Conservation (phyloP, 345 rosid genomes). For the Syzygium jambos region DNA sequence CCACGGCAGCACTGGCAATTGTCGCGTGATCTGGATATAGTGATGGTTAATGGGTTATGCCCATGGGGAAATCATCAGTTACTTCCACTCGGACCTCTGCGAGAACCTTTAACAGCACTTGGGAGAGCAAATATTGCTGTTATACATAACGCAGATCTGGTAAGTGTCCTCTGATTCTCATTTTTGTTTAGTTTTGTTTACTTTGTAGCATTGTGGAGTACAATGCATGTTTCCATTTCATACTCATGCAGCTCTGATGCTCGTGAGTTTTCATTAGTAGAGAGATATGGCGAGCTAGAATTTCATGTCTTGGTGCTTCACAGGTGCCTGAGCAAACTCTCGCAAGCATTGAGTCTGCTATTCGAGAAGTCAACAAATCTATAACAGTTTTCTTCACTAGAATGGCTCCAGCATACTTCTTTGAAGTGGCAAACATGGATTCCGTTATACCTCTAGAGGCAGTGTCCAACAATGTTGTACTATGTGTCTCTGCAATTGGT, state of each 20-base stretch:
- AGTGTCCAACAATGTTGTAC: conserved; percentile 18
- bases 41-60: conserved; percentile 69
- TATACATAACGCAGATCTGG: conserved; percentile 65
- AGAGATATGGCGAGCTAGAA: not conserved
- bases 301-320: conserved; percentile 7
- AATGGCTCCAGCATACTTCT: conserved; percentile 53
- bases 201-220: not conserved
- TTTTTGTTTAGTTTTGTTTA: not conserved
- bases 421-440: conserved; percentile 31
- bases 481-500: conserved; percentile 77
- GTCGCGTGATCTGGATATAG: conserved; percentile 68
- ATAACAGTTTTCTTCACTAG: conserved; percentile 46
- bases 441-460: conserved; percentile 27
- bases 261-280: not conserved
- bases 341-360: conserved; percentile 27
- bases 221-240: not conserved
- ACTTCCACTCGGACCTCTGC: conserved; percentile 74
- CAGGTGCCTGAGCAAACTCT: conserved; percentile 44
- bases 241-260: not conserved
- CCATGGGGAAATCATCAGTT: conserved; percentile 71
- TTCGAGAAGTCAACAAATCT: conserved; percentile 38
- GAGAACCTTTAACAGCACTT: conserved; percentile 67
- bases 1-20: conserved; percentile 71
- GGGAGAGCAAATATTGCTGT: conserved; percentile 56
- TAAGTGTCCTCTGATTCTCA: conserved; percentile 1